These are phyloP conservation scores for Rhizopogon vesiculosus DNA, from an alignment of 768 basidiomycete species.

Conservation along the genomic window DNA sequence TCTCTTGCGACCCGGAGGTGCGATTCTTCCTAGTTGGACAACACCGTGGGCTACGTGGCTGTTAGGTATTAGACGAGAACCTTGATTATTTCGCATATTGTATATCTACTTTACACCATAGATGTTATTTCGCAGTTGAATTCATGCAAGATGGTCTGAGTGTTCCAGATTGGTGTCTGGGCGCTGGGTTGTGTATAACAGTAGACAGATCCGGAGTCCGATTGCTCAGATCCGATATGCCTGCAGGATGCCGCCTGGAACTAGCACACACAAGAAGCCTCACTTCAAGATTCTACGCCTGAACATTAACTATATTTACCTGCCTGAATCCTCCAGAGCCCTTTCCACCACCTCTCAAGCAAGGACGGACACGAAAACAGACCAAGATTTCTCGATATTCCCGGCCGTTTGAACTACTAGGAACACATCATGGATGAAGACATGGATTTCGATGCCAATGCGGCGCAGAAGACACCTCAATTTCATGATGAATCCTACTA, in stretches of 20 bases:
- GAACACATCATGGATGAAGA: conserved; percentile 66
- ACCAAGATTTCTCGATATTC: neutral
- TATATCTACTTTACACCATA: conserved; percentile 11
- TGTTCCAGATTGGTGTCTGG: neutral
- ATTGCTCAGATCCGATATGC: conserved; percentile 31
- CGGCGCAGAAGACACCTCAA: conserved; percentile 27
- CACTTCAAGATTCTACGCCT: neutral
- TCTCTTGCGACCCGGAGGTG: conserved; percentile 56
- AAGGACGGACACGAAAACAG: neutral
- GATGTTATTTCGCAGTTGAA: neutral
- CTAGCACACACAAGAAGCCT: conserved; percentile 6
- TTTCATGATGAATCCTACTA: conserved; percentile 33
- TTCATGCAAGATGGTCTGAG: neutral
- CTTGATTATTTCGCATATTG: conserved; percentile 12
- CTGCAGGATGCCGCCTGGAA: conserved; percentile 29
- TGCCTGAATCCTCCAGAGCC: neutral
- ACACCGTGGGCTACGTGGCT: conserved; percentile 67
- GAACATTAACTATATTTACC: neutral
- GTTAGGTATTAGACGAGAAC: conserved; percentile 41
- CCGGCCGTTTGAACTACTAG: neutral
- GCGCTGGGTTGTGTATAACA: conserved; percentile 2
- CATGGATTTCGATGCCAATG: conserved; percentile 58
- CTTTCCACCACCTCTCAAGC: neutral
- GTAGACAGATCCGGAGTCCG: conserved; percentile 28
- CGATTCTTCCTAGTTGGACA: conserved; percentile 47